Conservation (phyloP, 139 green algal genomes). For the Micractinium sp. region DNA sequence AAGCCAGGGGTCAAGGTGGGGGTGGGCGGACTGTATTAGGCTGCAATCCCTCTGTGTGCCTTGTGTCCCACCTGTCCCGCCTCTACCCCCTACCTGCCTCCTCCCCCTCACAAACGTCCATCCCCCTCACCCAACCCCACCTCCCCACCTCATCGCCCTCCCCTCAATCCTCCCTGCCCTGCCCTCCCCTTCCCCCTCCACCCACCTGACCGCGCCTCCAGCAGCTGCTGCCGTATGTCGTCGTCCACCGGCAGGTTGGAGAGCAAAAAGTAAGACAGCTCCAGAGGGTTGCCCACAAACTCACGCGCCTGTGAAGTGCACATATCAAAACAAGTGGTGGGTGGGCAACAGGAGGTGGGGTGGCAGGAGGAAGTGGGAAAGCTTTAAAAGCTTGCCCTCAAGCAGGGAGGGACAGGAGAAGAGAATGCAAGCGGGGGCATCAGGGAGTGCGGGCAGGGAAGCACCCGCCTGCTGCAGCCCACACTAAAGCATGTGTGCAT, state of each 20-base stretch:
- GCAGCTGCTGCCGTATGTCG: constrained; percentile 44
- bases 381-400: too few species aligned
- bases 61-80: neutral
- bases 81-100: neutral
- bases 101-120: too few species aligned
- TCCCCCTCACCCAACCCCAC: too few species aligned
- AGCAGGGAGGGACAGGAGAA: neutral
- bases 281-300: constrained; percentile 39
- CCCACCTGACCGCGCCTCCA: constrained; percentile 37
- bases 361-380: too few species aligned
- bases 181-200: neutral
- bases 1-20: neutral
- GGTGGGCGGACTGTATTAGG: too few species aligned
- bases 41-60: neutral
- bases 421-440: too few species aligned
- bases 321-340: neutral
- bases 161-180: too few species aligned
- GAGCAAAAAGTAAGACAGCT: constrained; percentile 53
- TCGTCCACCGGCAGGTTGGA: constrained; percentile 51
- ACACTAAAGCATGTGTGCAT: too few species aligned
- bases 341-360: neutral
- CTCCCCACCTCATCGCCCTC: neutral
- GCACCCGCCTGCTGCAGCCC: too few species aligned
- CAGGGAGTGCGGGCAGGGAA: too few species aligned
- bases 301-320: constrained; percentile 31